Evolutionary conservation across 352 stramenopile species (phyloP), one percentile per base, ranked within the genome.

Genomic region (Globisporangium middletonii): DNA sequence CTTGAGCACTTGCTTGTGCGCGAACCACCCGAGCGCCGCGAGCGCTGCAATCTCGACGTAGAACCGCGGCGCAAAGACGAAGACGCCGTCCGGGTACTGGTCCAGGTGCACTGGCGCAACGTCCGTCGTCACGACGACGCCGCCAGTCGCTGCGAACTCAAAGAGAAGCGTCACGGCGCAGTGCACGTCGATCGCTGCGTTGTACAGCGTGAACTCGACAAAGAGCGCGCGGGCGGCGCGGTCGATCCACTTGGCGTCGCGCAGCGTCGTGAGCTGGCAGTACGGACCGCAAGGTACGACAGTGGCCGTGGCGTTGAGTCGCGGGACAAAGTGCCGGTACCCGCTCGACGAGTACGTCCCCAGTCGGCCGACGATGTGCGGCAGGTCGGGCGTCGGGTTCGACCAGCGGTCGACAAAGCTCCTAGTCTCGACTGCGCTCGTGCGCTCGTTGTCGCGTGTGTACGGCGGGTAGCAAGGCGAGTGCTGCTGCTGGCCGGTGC

Each of bases 131-230:
- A 67, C 50, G 1, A 87, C 37, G 23, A 80, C 57, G 9, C 63
- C 75, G 5, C 73, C 77, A 0, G 65, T 71, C 7, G 71, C 42
- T 16, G 64, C 62, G 47, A 92, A 79, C 57, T 88, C 77, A 28
- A 89, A 88, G 12, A 84, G 53, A 1, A 92, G 55, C 11, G 67
- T 67, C 4, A 86, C 68, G 2, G 68, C 62, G 27, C 64, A 77
- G 57, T 87, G 75, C 35, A 79, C 63, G 9, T 79, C 77, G 7
- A 73, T 43, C 3, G 72, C 75, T 9, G 68, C 56, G 19, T 85
- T 88, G 72, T 86, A 88, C 23, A 89, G 42, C 42, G 86, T 92
- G 59, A 87, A 89, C 45, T 76, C 65, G 15, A 77, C 63, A 49
- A 88, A 75, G 15, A 89, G 57, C 33, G 73, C 68, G 9, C 79